These are phyloP conservation scores for Euphorbia peplus DNA, from an alignment of 345 rosid genomes.

Conservation along the genomic window DNA sequence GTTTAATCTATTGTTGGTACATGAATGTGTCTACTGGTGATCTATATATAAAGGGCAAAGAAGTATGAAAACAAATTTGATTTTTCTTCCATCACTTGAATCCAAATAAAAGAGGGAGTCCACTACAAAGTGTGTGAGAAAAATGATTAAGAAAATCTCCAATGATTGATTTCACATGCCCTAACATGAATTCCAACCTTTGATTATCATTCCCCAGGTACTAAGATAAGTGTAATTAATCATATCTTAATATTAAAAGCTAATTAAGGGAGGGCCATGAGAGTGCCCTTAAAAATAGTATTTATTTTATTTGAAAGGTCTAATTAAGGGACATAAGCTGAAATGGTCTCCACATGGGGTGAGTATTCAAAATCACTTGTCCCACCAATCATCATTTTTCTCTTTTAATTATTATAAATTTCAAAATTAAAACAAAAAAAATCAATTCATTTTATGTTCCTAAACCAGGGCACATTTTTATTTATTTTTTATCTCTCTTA, in stretches of 20 bases:
- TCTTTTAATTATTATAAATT: not conserved
- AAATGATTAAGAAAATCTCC: not conserved
- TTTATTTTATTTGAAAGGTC: not conserved
- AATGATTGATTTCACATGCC: conserved; percentile 30
- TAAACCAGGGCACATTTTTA: conserved; percentile 18
- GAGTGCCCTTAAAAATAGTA: not conserved
- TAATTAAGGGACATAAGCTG: conserved; percentile 27
- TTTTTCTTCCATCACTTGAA: too few species aligned
- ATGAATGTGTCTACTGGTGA: too few species aligned
- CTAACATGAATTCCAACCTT: conserved; percentile 20
- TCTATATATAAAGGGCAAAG: too few species aligned
- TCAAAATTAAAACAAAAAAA: not conserved
- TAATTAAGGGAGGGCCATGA: conserved; percentile 1
- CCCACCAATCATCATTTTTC: conserved; percentile 34
- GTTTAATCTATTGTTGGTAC: too few species aligned
- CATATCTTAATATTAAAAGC: not conserved
- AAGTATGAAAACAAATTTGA: too few species aligned
- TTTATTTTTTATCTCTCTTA: not conserved
- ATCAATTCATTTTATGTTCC: conserved; percentile 9
- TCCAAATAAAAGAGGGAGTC: conserved; percentile 1
- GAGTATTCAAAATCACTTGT: conserved; percentile 16
- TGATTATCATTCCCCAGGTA: conserved; percentile 24
- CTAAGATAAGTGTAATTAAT: conserved; percentile 6
- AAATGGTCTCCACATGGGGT: conserved; percentile 47
- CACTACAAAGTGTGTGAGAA: not conserved